A percentile compares a stretch with the other conserved stretches of the same genome.
phyloP scores from a whole-genome alignment of 78 protist species.

The Mastigamoeba balamuthi region DNA sequence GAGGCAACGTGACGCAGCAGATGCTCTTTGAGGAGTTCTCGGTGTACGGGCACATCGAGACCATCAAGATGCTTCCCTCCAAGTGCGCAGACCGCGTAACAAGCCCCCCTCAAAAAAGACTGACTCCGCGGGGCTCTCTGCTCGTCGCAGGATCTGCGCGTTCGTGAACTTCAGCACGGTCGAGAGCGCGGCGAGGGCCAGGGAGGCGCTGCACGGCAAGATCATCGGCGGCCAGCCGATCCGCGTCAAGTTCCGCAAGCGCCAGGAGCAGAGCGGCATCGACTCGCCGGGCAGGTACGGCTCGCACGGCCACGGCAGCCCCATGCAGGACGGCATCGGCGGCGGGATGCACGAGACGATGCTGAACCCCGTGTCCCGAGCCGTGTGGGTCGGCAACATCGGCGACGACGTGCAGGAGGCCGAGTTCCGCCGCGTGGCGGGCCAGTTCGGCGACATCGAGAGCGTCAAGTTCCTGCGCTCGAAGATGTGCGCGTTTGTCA shows the following conservation, averaged over 20 bases:
- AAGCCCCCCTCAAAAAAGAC: no score
- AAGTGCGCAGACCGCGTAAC: no score
- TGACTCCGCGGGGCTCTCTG: no score
- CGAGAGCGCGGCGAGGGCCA: conserved; percentile 27
- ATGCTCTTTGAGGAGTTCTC: conserved; percentile 29
- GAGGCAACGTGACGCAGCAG: conserved; percentile 25
- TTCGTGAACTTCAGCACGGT: conserved; percentile 51
- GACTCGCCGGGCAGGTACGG: no score
- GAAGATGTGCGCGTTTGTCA: conserved; percentile 58
- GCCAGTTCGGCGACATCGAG: conserved; percentile 50
- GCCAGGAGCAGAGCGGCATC: no score
- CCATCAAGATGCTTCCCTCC: conserved; percentile 16
- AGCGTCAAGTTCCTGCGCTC: conserved; percentile 19
- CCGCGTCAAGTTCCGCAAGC: conserved; percentile 39
- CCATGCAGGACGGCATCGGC: no score
- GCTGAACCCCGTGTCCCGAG: conserved; percentile 26
- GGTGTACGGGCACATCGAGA: conserved; percentile 48
- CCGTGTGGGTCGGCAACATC: conserved; percentile 51
- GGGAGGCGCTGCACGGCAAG: conserved; percentile 30
- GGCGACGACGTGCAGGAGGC: conserved; percentile 23
- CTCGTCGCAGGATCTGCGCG: no score
- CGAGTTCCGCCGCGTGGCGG: conserved; percentile 30
- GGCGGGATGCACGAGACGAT: no score
- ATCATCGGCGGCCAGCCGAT: conserved; percentile 28
- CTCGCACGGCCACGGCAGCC: no score